Base-by-base conservation (phyloP, 257 asterid species). In the Solanum rostratum region DNA sequence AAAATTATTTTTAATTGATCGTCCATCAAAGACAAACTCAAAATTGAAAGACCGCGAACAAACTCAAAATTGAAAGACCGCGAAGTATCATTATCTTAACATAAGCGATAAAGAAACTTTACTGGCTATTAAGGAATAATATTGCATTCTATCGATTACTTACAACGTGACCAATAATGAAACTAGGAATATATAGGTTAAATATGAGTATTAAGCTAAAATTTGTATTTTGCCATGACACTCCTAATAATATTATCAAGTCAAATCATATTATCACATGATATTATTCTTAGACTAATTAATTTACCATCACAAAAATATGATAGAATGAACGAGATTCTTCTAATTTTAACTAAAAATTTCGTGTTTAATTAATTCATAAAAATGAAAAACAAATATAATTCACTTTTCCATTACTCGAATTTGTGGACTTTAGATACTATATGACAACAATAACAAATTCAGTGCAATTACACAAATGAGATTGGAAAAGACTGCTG, bases 21-120 rank as follows among this genome's bases (percentile, higher is more conserved):
- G 0, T 15, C 10, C 2, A 1, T 0, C 2, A 16, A 8, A 53
- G 10, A 1, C n/a, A 6, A 6, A 53, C 3, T 1, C 3, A 6
- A 1, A 8, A 53, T 16, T 16, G 5, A 1, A 53, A 18, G n/a
- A 16, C 0, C 59, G 3, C 3, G 59, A 3, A 1, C n/a, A 6
- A 6, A 53, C 3, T 1, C 3, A 6, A 1, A 8, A 53, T 16
- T 16, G 5, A 1, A 53, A 18, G n/a, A 16, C 0, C 59, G 3
- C 3, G 59, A 53, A 3, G 3, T 1, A 16, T 4, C 6, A 52
- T 52, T 52, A 52, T 14, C 19, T 52, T 52, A 52, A 49, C 6
- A 13, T 3, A 49, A 4, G 19, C 7, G 14, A 4, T 53, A 16
- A 6, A 0, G 20, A 53, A 53, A 53, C n/a, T 52, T 52, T 15